These are phyloP conservation scores for Prunus mongolica DNA, from an alignment of 306 rosid species.

Conservation along the genomic window DNA sequence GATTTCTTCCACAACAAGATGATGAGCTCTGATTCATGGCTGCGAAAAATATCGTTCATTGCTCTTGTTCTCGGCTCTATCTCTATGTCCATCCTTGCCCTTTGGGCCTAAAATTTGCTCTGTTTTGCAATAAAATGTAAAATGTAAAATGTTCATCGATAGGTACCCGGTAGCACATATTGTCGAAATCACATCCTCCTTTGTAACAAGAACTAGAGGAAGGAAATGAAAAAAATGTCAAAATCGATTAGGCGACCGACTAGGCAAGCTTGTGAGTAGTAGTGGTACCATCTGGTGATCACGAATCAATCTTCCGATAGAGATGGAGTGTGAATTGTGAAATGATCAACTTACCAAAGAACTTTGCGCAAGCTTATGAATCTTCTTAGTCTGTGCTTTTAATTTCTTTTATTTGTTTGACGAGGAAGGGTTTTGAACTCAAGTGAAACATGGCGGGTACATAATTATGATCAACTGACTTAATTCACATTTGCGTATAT, in stretches of 20 bases:
- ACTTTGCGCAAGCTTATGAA: too few relatives aligned
- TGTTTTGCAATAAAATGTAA: background rate
- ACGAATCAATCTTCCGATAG: too few relatives aligned
- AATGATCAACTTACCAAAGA: too few relatives aligned
- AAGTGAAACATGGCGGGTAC: too few relatives aligned
- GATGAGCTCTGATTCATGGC: conserved; percentile 43
- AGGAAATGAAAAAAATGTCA: background rate
- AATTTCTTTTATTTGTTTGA: too few relatives aligned
- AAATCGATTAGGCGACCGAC: background rate
- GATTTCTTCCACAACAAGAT: conserved; percentile 96
- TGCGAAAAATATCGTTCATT: conserved; percentile 60
- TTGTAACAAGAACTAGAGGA: background rate
- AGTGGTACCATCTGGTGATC: background rate
- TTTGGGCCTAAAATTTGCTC: conserved; percentile 65
- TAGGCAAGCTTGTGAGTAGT: background rate
- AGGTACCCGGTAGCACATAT: background rate
- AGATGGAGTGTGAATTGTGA: too few relatives aligned
- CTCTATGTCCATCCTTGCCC: conserved; percentile 79
- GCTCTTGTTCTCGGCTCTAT: conserved; percentile 82
- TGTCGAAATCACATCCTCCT: background rate
- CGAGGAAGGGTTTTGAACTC: too few relatives aligned
- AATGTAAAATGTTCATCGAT: background rate
- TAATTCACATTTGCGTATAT: too few relatives aligned
- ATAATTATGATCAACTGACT: too few relatives aligned
- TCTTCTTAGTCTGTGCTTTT: too few relatives aligned